These are phyloP conservation scores for Crotalaria pallida DNA, from an alignment of 306 rosid species.

Conservation along the genomic window DNA sequence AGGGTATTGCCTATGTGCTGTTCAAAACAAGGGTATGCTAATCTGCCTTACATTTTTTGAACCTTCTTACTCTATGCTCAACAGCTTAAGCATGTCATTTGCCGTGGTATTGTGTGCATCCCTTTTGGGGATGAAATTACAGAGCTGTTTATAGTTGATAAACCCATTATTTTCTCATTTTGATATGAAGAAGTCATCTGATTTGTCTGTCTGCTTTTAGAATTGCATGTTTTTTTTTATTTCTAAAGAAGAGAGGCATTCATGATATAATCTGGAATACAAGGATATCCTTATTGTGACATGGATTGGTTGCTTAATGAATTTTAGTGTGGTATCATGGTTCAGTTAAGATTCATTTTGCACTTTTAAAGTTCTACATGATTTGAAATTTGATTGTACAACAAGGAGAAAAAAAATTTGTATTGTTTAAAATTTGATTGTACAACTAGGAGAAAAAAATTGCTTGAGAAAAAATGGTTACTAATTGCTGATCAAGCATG, in stretches of 20 bases:
- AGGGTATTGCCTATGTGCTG: conserved; percentile 87
- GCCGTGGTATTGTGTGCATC: background rate
- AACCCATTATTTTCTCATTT: background rate
- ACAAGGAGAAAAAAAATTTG: background rate
- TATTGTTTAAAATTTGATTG: background rate
- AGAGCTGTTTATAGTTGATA: background rate
- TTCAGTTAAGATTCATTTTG: background rate
- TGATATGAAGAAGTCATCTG: background rate
- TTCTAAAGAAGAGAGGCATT: background rate
- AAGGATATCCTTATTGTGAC: background rate
- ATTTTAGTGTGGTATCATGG: background rate
- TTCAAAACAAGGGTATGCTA: conserved; percentile 71
- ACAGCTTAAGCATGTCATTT: conserved; percentile 2
- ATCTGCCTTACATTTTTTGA: background rate
- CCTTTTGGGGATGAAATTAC: background rate
- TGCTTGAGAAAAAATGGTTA: background rate
- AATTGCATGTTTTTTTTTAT: background rate
- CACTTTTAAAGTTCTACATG: background rate
- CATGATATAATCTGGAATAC: background rate
- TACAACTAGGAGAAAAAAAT: background rate
- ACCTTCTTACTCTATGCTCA: background rate
- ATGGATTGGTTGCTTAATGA: background rate
- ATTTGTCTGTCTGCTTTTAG: background rate
- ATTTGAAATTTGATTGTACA: background rate
- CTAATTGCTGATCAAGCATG: background rate